Evolutionary conservation across 768 basidiomycete genomes (phyloP).

Genomic region (Boletus reticuloceps): DNA sequence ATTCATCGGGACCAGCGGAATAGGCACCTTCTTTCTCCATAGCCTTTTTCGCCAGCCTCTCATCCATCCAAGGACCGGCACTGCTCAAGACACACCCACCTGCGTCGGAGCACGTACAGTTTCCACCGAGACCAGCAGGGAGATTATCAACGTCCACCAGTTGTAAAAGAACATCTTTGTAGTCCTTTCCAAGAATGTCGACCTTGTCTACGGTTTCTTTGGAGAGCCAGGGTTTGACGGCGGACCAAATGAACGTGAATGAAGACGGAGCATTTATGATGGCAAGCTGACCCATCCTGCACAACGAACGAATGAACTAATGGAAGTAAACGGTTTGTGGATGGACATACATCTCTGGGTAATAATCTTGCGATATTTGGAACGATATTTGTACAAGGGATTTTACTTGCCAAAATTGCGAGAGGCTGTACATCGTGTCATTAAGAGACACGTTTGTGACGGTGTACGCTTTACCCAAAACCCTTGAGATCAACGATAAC

Average conservation of each 20-base stretch:
- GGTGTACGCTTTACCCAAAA: conserved; percentile 50
- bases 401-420: conserved; percentile 78
- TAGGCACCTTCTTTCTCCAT: not conserved
- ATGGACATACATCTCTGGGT: conserved; percentile 64
- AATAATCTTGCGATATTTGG: conserved; percentile 78
- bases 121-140: conserved; percentile 60
- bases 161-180: conserved; percentile 52
- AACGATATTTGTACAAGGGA: conserved; percentile 58
- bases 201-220: conserved; percentile 71
- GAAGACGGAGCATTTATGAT: conserved; percentile 72
- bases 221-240: conserved; percentile 69
- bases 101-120: conserved; percentile 53
- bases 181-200: conserved; percentile 61
- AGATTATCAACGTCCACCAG: conserved; percentile 63
- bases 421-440: conserved; percentile 39
- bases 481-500: conserved; percentile 71
- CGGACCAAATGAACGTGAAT: conserved; percentile 70
- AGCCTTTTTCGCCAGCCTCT: conserved; percentile 33
- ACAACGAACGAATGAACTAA: not conserved
- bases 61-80: conserved; percentile 72
- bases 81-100: conserved; percentile 63
- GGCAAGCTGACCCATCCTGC: conserved; percentile 68
- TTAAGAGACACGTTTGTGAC: not conserved
- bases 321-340: not conserved
- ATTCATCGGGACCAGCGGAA: not conserved